Percentiles rank a stretch among this genome's conserved stretches.
Evolutionary conservation across 257 asterid genomes (phyloP).

Genomic region (Voacanga thouarsii): DNA sequence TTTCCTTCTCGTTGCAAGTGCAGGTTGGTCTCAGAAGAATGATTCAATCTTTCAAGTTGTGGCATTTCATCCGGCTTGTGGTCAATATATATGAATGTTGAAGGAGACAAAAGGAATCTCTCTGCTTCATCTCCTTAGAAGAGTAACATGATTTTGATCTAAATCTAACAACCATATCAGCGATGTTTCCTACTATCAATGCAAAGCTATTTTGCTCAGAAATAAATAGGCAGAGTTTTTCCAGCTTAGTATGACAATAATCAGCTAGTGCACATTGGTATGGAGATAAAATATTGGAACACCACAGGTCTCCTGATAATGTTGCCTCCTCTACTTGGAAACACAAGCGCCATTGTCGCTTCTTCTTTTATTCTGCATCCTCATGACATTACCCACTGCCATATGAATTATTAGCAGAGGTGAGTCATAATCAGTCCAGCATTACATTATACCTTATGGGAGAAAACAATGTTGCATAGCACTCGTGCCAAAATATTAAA

Average conservation of each 20-base stretch:
- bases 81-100: not conserved
- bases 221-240: not conserved
- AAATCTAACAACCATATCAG: slow-evolving; percentile 3
- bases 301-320: not conserved
- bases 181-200: not conserved
- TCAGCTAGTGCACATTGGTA: not conserved
- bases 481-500: not conserved
- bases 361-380: not conserved
- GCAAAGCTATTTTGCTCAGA: not conserved
- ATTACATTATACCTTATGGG: not conserved
- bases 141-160: slow-evolving; percentile 5
- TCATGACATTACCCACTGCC: not conserved
- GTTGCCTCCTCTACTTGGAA: not conserved
- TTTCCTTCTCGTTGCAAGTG: not conserved
- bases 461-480: not conserved
- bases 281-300: not conserved
- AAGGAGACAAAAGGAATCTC: not conserved
- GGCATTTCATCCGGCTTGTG: not conserved
- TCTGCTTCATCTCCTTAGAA: too few relatives aligned
- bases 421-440: not conserved
- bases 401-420: not conserved
- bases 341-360: not conserved
- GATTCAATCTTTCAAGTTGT: not conserved
- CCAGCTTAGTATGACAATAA: not conserved
- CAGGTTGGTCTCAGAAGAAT: not conserved